These are phyloP conservation scores for Penicillium sp. DNA, from an alignment of 2,329 filamentous ascomycete genomes.

Conservation along the genomic window DNA sequence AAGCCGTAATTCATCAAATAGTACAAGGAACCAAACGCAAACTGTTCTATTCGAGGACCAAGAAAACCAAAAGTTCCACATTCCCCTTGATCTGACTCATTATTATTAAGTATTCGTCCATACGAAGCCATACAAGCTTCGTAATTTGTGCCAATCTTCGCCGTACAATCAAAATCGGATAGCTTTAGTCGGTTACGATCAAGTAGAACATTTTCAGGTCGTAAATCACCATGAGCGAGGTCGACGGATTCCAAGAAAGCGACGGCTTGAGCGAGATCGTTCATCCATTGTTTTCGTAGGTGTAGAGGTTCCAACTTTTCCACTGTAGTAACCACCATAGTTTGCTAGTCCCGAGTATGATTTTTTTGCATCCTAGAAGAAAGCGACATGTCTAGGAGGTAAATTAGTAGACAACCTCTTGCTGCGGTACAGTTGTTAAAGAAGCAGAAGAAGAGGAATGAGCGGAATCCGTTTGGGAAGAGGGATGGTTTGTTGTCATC, in stretches of 20 bases:
- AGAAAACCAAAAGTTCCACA: conserved; percentile 23
- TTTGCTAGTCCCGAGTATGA: conserved; percentile 22
- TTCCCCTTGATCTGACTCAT: conserved; percentile 20
- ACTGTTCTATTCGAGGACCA: conserved; percentile 1
- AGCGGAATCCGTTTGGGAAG: conserved; percentile 17
- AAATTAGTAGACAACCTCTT: background rate
- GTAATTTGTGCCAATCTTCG: conserved; percentile 25
- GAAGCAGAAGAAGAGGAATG: conserved; percentile 36
- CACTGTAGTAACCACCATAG: conserved; percentile 25
- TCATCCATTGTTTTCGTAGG: conserved; percentile 34
- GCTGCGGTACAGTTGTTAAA: conserved; percentile 59
- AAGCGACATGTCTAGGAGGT: conserved; percentile 24
- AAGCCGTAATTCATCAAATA: conserved; percentile 35
- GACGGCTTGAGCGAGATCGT: conserved; percentile 32
- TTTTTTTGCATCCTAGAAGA: conserved; percentile 27
- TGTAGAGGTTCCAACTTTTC: conserved; percentile 27
- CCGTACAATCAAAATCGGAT: conserved; percentile 32
- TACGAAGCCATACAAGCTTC: conserved; percentile 28
- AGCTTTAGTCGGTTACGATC: conserved; percentile 31
- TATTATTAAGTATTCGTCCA: conserved; percentile 26
- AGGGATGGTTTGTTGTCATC: conserved; percentile 23
- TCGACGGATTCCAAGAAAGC: conserved; percentile 36
- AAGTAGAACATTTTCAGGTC: conserved; percentile 34
- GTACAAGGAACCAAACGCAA: conserved; percentile 34
- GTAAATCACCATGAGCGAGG: conserved; percentile 34